Conservation (phyloP, 345 rosid genomes). For the Kandelia obovata region DNA sequence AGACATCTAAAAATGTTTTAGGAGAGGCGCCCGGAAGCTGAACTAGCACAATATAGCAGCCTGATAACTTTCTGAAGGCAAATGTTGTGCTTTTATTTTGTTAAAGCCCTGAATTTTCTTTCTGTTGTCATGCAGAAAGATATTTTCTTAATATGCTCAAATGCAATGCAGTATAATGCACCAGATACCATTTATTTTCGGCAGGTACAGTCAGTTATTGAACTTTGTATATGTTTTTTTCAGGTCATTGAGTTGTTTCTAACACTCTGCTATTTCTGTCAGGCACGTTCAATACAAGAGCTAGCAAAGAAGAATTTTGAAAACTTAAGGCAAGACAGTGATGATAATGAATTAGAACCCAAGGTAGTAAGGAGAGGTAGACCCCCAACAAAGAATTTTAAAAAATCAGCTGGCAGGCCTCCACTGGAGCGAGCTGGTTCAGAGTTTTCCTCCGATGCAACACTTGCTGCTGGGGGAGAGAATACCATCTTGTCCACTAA, state of each 20-base stretch:
- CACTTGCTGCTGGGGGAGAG: constrained; percentile 21
- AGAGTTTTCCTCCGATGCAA: constrained; percentile 18
- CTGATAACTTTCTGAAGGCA: constrained; percentile 7
- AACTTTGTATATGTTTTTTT: constrained; percentile 1
- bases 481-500: neutral
- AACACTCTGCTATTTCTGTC: neutral
- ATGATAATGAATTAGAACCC: constrained; percentile 26
- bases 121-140: constrained; percentile 26
- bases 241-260: neutral
- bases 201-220: constrained; percentile 19
- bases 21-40: neutral
- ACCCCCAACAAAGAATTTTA: constrained; percentile 28
- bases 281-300: constrained; percentile 31
- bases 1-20: neutral
- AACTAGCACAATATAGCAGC: neutral
- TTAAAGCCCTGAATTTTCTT: constrained; percentile 6
- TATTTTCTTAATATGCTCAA: constrained; percentile 24
- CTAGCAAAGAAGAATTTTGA: constrained; percentile 31
- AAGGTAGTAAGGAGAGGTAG: constrained; percentile 29
- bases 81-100: neutral
- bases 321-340: constrained; percentile 27
- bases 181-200: constrained; percentile 30
- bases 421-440: constrained; percentile 18
- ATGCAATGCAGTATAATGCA: constrained; percentile 36
- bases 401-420: constrained; percentile 21